These are phyloP conservation scores for Citropsis articulata DNA, from an alignment of 345 rosid species.

Conservation along the genomic window DNA sequence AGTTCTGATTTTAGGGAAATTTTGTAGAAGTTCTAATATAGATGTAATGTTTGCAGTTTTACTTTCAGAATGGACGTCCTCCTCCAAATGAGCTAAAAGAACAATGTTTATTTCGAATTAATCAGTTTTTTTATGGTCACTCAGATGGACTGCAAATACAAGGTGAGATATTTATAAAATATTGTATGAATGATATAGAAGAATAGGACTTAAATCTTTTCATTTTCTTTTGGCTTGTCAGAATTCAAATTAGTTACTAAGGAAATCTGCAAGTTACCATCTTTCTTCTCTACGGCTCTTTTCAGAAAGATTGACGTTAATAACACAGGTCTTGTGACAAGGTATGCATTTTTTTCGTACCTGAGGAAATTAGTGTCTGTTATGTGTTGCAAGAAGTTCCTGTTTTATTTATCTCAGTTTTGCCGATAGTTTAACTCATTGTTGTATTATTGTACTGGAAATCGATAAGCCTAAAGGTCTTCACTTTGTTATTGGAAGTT, in stretches of 20 bases:
- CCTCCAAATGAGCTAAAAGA: conserved; percentile 78
- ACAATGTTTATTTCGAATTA: conserved; percentile 61
- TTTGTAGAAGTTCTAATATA: conserved; percentile 5
- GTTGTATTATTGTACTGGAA: background rate
- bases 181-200: background rate
- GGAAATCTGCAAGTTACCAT: conserved; percentile 92
- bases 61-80: conserved; percentile 90
- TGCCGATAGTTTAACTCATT: background rate
- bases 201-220: conserved; percentile 6
- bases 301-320: conserved; percentile 74
- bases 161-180: conserved; percentile 38
- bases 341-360: conserved; percentile 40
- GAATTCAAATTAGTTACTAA: conserved; percentile 70
- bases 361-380: background rate
- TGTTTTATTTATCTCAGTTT: background rate
- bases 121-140: conserved; percentile 69
- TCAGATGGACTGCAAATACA: conserved; percentile 67
- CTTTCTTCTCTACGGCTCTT: conserved; percentile 73
- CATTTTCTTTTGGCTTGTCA: conserved; percentile 17
- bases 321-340: conserved; percentile 57
- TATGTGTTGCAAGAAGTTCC: background rate
- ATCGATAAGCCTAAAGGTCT: too few species aligned
- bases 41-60: conserved; percentile 64
- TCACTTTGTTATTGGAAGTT: background rate
- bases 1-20: background rate